A percentile compares a stretch with the other conserved stretches of the same genome.
Evolutionary conservation across 2,329 filamentous ascomycete species (phyloP).

Genomic region (Fonsecaea pugnacius): DNA sequence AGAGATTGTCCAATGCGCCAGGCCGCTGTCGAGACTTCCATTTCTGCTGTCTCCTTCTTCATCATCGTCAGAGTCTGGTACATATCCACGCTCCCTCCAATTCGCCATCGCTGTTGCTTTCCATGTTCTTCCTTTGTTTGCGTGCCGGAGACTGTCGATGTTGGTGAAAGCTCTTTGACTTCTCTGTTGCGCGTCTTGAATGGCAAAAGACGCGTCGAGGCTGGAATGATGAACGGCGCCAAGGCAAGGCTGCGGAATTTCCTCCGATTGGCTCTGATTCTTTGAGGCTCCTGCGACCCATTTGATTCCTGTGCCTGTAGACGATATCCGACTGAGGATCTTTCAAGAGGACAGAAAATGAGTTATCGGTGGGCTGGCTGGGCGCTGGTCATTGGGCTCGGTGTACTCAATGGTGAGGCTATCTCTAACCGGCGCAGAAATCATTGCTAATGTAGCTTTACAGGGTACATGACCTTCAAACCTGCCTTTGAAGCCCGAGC

Average conservation of each 20-base stretch:
- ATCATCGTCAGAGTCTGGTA: slow-evolving; percentile 57
- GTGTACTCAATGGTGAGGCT: slow-evolving; percentile 46
- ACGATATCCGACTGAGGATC: not conserved
- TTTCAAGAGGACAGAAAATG: slow-evolving; percentile 39
- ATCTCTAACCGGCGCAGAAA: slow-evolving; percentile 17
- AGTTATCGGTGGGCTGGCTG: slow-evolving; percentile 45
- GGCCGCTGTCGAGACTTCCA: slow-evolving; percentile 39
- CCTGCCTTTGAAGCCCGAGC: slow-evolving; percentile 47
- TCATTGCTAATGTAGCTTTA: slow-evolving; percentile 16
- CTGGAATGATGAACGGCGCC: not conserved
- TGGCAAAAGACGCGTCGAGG: slow-evolving; percentile 12
- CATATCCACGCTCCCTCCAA: slow-evolving; percentile 58
- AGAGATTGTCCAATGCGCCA: slow-evolving; percentile 4
- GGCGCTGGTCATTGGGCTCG: slow-evolving; percentile 46
- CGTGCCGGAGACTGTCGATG: not conserved
- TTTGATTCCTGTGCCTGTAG: not conserved
- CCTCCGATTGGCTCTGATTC: not conserved
- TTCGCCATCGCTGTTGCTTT: slow-evolving; percentile 33
- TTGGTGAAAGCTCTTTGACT: slow-evolving; percentile 7
- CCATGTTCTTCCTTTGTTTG: slow-evolving; percentile 27
- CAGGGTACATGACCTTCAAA: slow-evolving; percentile 52
- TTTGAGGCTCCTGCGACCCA: not conserved
- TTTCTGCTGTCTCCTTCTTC: slow-evolving; percentile 51
- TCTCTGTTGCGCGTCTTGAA: slow-evolving; percentile 12
- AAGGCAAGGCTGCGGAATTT: not conserved